Conservation (phyloP, 2,329 filamentous ascomycete species). For the Colletotrichum kahawae region DNA sequence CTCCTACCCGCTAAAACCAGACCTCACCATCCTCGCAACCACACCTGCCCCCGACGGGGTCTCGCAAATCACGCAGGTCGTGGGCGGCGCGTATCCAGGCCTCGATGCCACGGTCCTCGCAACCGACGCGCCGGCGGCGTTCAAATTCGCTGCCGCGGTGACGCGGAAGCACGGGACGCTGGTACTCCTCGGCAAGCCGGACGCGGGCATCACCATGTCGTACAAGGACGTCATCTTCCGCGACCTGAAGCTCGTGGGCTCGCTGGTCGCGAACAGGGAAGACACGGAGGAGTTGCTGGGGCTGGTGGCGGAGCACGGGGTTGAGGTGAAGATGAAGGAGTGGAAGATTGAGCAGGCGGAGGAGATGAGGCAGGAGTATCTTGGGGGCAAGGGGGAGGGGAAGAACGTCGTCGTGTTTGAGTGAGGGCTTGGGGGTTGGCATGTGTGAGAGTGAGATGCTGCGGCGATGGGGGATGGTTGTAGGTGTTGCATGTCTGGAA, state of each 20-base stretch:
- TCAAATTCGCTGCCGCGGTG: slow-evolving; percentile 8
- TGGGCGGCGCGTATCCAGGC: background rate
- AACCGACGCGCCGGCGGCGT: slow-evolving; percentile 20
- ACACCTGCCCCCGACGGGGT: slow-evolving; percentile 25
- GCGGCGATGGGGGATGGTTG: too few species aligned
- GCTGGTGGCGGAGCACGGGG: slow-evolving; percentile 7
- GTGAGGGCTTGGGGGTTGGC: background rate
- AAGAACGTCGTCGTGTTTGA: slow-evolving; percentile 27
- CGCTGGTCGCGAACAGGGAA: slow-evolving; percentile 10
- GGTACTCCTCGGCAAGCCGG: slow-evolving; percentile 20
- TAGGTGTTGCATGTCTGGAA: too few species aligned
- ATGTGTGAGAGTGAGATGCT: too few species aligned
- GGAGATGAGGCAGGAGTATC: slow-evolving; percentile 15
- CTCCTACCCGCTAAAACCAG: slow-evolving; percentile 3
- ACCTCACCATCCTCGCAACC: slow-evolving; percentile 30
- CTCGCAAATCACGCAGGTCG: background rate
- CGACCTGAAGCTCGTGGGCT: slow-evolving; percentile 17
- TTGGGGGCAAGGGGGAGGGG: slow-evolving; percentile 8
- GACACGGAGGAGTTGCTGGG: slow-evolving; percentile 9
- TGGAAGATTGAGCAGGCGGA: slow-evolving; percentile 17
- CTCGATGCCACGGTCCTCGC: slow-evolving; percentile 22
- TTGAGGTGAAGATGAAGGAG: slow-evolving; percentile 18
- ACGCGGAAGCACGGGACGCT: slow-evolving; percentile 22
- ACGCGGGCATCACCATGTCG: slow-evolving; percentile 17
- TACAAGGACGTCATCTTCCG: slow-evolving; percentile 17